Evolutionary conservation across 139 green algal species (phyloP).

Genomic region (Chlamydomonas applanata): DNA sequence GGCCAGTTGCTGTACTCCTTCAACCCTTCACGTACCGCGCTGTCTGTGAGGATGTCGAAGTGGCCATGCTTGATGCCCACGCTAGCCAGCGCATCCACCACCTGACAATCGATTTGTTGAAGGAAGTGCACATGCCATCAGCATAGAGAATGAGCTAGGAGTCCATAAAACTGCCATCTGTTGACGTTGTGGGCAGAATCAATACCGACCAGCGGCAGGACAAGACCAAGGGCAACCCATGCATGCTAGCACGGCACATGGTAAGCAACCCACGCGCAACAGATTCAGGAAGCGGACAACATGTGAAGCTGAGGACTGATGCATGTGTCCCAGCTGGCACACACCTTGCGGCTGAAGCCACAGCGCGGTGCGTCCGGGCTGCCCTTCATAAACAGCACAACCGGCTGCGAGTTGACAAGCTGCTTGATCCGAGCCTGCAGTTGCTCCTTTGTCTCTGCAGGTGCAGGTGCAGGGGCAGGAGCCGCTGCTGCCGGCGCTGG

Average conservation of each 20-base stretch:
- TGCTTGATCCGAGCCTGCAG: conserved; percentile 47
- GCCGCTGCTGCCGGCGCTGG: background rate
- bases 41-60: conserved; percentile 91
- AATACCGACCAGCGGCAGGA: too few relatives aligned
- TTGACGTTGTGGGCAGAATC: too few relatives aligned
- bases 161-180: too few relatives aligned
- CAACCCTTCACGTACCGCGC: conserved; percentile 77
- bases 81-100: conserved; percentile 15
- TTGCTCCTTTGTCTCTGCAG: background rate
- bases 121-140: background rate
- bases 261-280: too few relatives aligned
- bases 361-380: conserved; percentile 79
- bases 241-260: too few relatives aligned
- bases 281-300: background rate
- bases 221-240: too few relatives aligned
- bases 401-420: conserved; percentile 46
- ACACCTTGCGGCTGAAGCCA: conserved; percentile 84
- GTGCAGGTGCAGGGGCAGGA: conserved; percentile 5
- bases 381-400: conserved; percentile 86
- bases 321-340: background rate
- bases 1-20: conserved; percentile 89
- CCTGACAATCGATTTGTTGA: background rate
- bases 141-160: background rate
- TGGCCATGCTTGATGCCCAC: conserved; percentile 55
- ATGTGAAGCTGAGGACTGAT: background rate